Conservation (phyloP, 371 early-diverging fungal genomes). For the Sporodiniella umbellata region DNA sequence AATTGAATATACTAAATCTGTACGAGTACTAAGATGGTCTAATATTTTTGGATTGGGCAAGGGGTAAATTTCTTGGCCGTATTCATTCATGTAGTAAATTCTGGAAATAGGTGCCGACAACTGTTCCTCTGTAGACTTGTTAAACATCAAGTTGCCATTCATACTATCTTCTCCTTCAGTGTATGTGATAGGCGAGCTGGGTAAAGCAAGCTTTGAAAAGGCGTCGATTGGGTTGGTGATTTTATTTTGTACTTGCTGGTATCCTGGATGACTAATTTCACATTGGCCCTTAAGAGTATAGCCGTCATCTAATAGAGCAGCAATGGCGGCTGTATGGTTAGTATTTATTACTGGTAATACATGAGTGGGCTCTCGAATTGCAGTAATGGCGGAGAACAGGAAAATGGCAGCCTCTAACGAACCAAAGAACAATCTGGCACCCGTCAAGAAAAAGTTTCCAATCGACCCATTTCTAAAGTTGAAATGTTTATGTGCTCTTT, state of each 20-base stretch:
- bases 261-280: constrained; percentile 67
- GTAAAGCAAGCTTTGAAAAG: constrained; percentile 49
- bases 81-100: constrained; percentile 68
- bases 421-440: constrained; percentile 68
- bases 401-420: constrained; percentile 72
- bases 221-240: constrained; percentile 18
- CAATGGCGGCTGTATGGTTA: constrained; percentile 63
- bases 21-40: constrained; percentile 47
- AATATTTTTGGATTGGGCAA: constrained; percentile 61
- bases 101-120: constrained; percentile 55
- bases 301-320: constrained; percentile 57
- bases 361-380: constrained; percentile 55
- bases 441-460: constrained; percentile 76
- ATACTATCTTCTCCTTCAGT: constrained; percentile 1
- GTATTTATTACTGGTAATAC: constrained; percentile 71
- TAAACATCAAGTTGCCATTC: constrained; percentile 50
- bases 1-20: constrained; percentile 62
- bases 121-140: constrained; percentile 43
- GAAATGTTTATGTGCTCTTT: constrained; percentile 63
- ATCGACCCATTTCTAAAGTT: constrained; percentile 72
- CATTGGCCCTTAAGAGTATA: constrained; percentile 63
- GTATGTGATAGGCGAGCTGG: constrained; percentile 21
- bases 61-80: constrained; percentile 69
- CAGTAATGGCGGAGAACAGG: constrained; percentile 62
- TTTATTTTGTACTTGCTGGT: constrained; percentile 5